Evolutionary conservation across 2,329 filamentous ascomycete species (phyloP), one percentile per base, ranked within the genome.

Genomic region (Phaeoacremonium minimum): DNA sequence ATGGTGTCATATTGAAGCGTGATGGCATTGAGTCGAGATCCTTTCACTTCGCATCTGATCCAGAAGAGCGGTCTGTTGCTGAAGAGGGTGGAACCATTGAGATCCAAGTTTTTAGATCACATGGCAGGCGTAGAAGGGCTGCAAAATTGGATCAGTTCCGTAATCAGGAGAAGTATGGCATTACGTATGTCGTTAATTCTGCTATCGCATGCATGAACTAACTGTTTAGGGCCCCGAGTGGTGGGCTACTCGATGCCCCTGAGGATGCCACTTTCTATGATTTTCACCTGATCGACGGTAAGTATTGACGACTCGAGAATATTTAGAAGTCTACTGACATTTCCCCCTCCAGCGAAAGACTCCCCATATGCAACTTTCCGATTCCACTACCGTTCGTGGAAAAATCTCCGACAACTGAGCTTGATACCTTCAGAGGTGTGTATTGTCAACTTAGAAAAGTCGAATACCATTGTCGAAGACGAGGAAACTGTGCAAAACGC

Each of bases 61-160:
- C 55, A 4, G 53, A 59, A 8, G 46, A 53, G 15, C 52, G 55
- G 28, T 63, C 64, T 3, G 56, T 64, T 4, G 71, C 70, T 7
- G 63, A 70, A 32, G 70, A 79, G 46, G 75, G 75, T 9, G 75
- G 75, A 2, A 48, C 76, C 3, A 73, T 80, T 32, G 71, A 78
- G 43, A 52, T 79, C 4, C 63, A 64, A 22, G 66, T 68, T 8
- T 77, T 75, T 46, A 65, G 75, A 16, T 71, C 74, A n/a, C 65
- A 56, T 37, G 66, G 64, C 6, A 63, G 72, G 28, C 63, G 54
- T 37, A 57, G 66, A 41, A 61, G 61, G 31, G 59, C 66, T 5
- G 63, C 65, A 9, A 56, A 56, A 13, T 49, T 73, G 16, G 51
- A 60, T 9, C 50, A 57, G n/a, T 74, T 69, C 42, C 66, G 66